phyloP scores from a whole-genome alignment of 2,329 filamentous ascomycete species.

The Colletotrichum sansevieriae region DNA sequence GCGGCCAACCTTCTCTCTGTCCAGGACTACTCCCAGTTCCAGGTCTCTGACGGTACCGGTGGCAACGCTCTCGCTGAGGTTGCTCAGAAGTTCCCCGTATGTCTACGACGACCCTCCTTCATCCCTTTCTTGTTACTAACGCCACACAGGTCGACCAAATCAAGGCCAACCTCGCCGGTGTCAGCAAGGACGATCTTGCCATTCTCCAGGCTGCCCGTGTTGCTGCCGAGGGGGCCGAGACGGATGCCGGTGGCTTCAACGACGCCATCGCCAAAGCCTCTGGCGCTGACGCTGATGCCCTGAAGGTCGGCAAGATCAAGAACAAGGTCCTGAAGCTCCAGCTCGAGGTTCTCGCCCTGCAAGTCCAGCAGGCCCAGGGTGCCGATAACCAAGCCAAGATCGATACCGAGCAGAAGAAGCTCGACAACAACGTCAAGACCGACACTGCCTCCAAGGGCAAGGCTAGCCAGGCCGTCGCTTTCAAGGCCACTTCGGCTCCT shows the following conservation, averaged over 20 bases:
- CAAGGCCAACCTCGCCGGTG: conserved; percentile 57
- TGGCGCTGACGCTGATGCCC: conserved; percentile 56
- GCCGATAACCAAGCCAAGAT: conserved; percentile 58
- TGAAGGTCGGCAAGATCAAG: conserved; percentile 70
- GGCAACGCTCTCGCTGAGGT: conserved; percentile 68
- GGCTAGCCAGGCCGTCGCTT: conserved; percentile 53
- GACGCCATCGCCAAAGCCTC: conserved; percentile 62
- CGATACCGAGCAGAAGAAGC: conserved; percentile 62
- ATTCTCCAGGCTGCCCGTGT: conserved; percentile 64
- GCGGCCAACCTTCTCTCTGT: conserved; percentile 35
- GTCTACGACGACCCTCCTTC: conserved; percentile 22
- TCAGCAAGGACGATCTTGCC: conserved; percentile 61
- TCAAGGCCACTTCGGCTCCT: conserved; percentile 46
- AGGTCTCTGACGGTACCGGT: conserved; percentile 63
- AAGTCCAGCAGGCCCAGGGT: conserved; percentile 65
- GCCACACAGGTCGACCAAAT: conserved; percentile 28
- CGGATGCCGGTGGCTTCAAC: conserved; percentile 61
- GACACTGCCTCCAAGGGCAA: conserved; percentile 53
- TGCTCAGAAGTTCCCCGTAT: conserved; percentile 65
- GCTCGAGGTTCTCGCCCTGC: conserved; percentile 63
- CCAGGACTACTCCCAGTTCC: conserved; percentile 49
- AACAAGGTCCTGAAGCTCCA: conserved; percentile 72
- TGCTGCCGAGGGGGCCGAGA: conserved; percentile 68
- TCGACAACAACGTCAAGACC: conserved; percentile 63
- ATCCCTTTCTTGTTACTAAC: background rate